Percentiles rank a stretch among this genome's conserved stretches.
phyloP scores from a whole-genome alignment of 2,329 filamentous ascomycete genomes.

The Calcarisporium arbuscula region DNA sequence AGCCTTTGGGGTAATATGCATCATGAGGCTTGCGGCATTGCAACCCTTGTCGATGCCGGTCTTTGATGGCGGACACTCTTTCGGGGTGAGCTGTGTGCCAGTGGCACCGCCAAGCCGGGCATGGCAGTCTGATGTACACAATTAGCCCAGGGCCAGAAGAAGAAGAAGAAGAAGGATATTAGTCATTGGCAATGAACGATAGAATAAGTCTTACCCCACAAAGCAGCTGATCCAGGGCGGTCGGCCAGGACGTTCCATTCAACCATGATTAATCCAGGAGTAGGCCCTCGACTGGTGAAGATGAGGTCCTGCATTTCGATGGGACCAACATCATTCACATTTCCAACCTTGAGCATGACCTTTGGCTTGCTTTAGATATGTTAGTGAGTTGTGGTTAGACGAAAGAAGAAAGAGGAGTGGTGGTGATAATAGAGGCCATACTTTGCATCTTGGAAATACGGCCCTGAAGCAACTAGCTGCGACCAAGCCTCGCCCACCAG shows the following conservation, averaged over 20 bases:
- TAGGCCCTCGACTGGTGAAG: conserved; percentile 58
- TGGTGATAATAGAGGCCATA: conserved; percentile 2
- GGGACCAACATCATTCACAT: conserved; percentile 51
- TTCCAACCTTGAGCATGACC: conserved; percentile 59
- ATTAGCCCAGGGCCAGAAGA: too few relatives aligned
- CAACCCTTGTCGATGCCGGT: conserved; percentile 47
- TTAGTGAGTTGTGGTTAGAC: background rate
- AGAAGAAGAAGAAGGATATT: too few relatives aligned
- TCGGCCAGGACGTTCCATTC: conserved; percentile 49
- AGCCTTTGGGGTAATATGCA: conserved; percentile 37
- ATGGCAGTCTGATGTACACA: conserved; percentile 52
- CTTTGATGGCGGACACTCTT: conserved; percentile 45
- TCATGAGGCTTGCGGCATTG: conserved; percentile 49
- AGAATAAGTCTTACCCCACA: conserved; percentile 43
- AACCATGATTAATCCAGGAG: conserved; percentile 62
- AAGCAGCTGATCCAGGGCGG: conserved; percentile 23
- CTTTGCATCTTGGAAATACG: conserved; percentile 9
- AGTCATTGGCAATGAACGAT: too few relatives aligned
- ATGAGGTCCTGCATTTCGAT: conserved; percentile 67
- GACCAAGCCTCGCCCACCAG: conserved; percentile 32
- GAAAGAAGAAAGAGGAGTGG: background rate
- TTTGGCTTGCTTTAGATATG: conserved; percentile 40
- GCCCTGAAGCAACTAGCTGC: conserved; percentile 17
- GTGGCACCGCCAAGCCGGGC: conserved; percentile 65
- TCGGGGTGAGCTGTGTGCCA: conserved; percentile 58